Conservation (phyloP, 176 grass and related monocot genomes). For the Carex myosuroides region DNA sequence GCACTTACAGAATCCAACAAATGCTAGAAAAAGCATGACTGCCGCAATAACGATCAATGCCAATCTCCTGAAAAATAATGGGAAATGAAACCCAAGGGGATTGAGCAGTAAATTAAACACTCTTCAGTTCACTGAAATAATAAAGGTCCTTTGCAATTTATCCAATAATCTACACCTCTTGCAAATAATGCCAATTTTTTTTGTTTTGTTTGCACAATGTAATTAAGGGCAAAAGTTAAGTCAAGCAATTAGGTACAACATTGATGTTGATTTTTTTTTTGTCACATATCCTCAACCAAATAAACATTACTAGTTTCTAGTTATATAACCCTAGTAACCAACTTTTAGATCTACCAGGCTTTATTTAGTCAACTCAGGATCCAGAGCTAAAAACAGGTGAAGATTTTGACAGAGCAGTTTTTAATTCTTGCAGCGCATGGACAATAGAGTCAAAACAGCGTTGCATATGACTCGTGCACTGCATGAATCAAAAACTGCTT, state of each 20-base stretch:
- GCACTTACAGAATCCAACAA: conserved; percentile 83
- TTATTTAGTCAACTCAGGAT: background rate
- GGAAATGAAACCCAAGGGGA: conserved; percentile 6
- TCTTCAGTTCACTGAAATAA: background rate
- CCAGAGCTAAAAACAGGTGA: background rate
- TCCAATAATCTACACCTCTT: background rate
- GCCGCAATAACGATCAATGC: conserved; percentile 66
- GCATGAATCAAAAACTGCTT: too few species aligned
- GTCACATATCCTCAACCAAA: background rate
- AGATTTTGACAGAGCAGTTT: too few species aligned
- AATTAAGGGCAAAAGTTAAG: background rate
- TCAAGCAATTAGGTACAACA: background rate
- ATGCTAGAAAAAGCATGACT: conserved; percentile 82
- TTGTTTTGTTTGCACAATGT: background rate
- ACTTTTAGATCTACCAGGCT: background rate
- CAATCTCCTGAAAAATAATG: conserved; percentile 51
- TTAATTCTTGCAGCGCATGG: too few species aligned
- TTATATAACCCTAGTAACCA: background rate
- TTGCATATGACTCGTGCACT: too few species aligned
- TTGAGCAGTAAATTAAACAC: background rate
- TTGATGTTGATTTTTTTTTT: too few species aligned
- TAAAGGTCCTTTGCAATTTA: conserved; percentile 4
- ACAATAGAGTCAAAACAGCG: too few species aligned
- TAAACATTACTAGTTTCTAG: background rate
- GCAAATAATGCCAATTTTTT: background rate